phyloP scores from a whole-genome alignment of 1,139 yeast genomes.

The Yamadazyma kanchanaburiensis region DNA sequence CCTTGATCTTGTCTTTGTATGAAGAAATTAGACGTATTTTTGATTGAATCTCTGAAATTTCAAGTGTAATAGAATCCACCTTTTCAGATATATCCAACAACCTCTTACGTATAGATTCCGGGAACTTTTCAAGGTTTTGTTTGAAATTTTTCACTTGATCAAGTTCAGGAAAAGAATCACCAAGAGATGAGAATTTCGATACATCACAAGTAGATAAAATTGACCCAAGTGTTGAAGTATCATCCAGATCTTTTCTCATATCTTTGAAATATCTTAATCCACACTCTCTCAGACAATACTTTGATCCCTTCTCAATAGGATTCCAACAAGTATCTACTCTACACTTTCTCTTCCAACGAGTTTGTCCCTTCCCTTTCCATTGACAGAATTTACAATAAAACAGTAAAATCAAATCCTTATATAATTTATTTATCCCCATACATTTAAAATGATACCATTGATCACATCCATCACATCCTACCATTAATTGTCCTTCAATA shows the following conservation, averaged over 20 bases:
- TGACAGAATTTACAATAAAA: slow-evolving; percentile 78
- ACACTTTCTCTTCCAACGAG: slow-evolving; percentile 77
- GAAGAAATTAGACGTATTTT: slow-evolving; percentile 21
- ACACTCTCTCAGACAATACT: slow-evolving; percentile 75
- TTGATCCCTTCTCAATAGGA: slow-evolving; percentile 54
- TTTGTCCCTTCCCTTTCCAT: slow-evolving; percentile 39
- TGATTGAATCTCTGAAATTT: slow-evolving; percentile 16
- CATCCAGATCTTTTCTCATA: slow-evolving; percentile 8
- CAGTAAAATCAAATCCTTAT: slow-evolving; percentile 56
- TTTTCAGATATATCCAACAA: slow-evolving; percentile 19
- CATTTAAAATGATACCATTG: slow-evolving; percentile 93
- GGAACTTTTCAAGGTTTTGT: slow-evolving; percentile 23
- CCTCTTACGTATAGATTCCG: slow-evolving; percentile 23
- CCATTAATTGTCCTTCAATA: slow-evolving; percentile 75
- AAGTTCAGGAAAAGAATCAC: slow-evolving; percentile 39
- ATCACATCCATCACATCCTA: slow-evolving; percentile 92
- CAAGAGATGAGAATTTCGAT: slow-evolving; percentile 21
- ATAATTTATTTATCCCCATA: slow-evolving; percentile 54
- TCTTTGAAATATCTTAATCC: slow-evolving; percentile 54
- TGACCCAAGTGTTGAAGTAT: too few species aligned
- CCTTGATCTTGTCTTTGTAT: slow-evolving; percentile 34
- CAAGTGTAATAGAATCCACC: slow-evolving; percentile 16
- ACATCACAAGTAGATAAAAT: slow-evolving; percentile 15
- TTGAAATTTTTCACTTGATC: slow-evolving; percentile 29
- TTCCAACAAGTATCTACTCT: slow-evolving; percentile 56